Base-by-base conservation (phyloP, 78 protist genomes). In the Pigoraptor vietnamica region DNA sequence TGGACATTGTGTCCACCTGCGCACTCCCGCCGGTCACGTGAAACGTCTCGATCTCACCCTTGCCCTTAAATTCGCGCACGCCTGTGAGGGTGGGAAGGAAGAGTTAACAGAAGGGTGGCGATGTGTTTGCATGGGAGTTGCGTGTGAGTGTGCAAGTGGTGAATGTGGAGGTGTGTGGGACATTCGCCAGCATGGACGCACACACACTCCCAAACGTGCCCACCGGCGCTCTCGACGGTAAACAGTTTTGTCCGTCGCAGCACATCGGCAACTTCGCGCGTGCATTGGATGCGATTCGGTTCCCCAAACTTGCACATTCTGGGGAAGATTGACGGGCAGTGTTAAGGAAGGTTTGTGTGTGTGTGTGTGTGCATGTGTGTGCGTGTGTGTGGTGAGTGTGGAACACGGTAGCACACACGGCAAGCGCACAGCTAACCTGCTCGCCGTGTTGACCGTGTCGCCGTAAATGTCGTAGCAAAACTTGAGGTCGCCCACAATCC, bases 401-500 rank as follows among this genome's bases (percentile, higher is more conserved):
- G n/a, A 48, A 48, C 67, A 48, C 67, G 14, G 67, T 48, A 48
- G 14, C 67, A 48, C 6, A 48, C 6, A 48, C 67, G 14, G 29
- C 6, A 48, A 14, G 67, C 14, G 67, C 67, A 14, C 67, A 48
- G 67, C 67, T 14, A 6, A 48, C 67, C 98, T 79, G 0, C 96
- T 90, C 40, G 98, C 97, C n/a, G 92, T 93, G 92, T 97, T 97
- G 79, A 95, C 96, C 24, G 97, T 93, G 89, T 97, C 97, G 56
- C 98, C 97, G 94, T 94, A 94, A 23, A 97, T 81, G 87, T 95
- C 97, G 91, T 94, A 97, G 39, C 90, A 92, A 88, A 94, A 89
- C 40, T 95, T 94, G 37, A 40, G 38, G 19, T 83, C 24, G 38
- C 98, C 98, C 19, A 97, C 91, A 34, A 96, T 93, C 33, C 97